Percentiles rank a stretch among this genome's conserved stretches.
Evolutionary conservation across 1,139 yeast genomes (phyloP).

Genomic region (Lodderomyces orthopsilosis): DNA sequence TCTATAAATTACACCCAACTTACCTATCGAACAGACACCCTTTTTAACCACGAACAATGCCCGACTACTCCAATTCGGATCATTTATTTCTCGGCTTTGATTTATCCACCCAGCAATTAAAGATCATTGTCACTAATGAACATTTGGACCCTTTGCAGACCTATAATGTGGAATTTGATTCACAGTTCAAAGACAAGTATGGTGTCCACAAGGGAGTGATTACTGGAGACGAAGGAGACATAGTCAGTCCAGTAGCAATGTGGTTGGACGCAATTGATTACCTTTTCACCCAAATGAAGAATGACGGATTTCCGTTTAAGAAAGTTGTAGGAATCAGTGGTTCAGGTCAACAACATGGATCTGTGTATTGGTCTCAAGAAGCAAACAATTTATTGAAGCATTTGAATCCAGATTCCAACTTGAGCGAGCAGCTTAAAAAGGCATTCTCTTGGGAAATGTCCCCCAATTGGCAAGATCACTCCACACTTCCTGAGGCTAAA

Average conservation of each 20-base stretch:
- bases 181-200: slow-evolving; percentile 53
- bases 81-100: slow-evolving; percentile 68
- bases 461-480: slow-evolving; percentile 96
- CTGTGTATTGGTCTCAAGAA: slow-evolving; percentile 69
- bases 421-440: slow-evolving; percentile 44
- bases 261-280: slow-evolving; percentile 84
- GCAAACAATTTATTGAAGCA: slow-evolving; percentile 40
- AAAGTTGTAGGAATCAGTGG: slow-evolving; percentile 74
- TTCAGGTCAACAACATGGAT: slow-evolving; percentile 91
- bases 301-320: slow-evolving; percentile 53
- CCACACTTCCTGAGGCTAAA: slow-evolving; percentile 68
- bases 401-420: slow-evolving; percentile 23
- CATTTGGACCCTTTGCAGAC: slow-evolving; percentile 52
- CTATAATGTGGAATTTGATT: slow-evolving; percentile 71
- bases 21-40: background rate
- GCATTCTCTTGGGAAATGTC: slow-evolving; percentile 66
- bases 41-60: background rate
- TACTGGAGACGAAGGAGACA: slow-evolving; percentile 46
- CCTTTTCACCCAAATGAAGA: slow-evolving; percentile 54
- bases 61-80: background rate
- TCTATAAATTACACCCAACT: too few relatives aligned
- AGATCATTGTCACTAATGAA: slow-evolving; percentile 64
- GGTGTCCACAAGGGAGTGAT: slow-evolving; percentile 71
- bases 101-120: slow-evolving; percentile 85
- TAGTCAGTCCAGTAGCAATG: slow-evolving; percentile 80